A percentile compares a stretch with the other conserved stretches of the same genome.
These are phyloP conservation scores for Diaporthe nobilis DNA, from an alignment of 2,329 filamentous ascomycete genomes.

Conservation along the genomic window DNA sequence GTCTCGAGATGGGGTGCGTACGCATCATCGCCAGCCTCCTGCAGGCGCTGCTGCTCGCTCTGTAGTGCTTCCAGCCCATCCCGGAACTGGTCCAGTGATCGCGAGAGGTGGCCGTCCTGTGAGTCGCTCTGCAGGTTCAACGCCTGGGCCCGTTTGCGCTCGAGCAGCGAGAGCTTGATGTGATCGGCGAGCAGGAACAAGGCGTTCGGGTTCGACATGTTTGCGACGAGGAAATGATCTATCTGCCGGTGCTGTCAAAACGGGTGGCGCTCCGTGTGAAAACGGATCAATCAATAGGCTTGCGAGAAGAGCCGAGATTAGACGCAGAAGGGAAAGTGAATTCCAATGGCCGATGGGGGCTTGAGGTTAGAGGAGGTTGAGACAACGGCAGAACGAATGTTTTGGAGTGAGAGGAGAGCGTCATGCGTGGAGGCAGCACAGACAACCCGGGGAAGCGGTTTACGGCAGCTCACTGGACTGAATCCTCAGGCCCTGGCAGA, in stretches of 20 bases:
- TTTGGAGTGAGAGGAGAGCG: conserved; percentile 18
- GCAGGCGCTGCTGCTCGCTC: conserved; percentile 73
- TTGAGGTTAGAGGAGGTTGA: conserved; percentile 1
- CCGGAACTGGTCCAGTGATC: conserved; percentile 88
- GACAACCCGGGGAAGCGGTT: conserved; percentile 1
- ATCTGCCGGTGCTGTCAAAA: conserved; percentile 7
- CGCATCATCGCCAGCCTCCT: conserved; percentile 75
- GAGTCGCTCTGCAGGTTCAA: conserved; percentile 83
- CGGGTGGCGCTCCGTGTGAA: neutral
- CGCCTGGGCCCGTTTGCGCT: conserved; percentile 87
- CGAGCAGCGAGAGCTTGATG: conserved; percentile 94
- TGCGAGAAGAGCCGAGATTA: neutral
- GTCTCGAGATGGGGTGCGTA: conserved; percentile 54
- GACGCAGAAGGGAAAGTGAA: conserved; percentile 1
- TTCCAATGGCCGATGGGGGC: neutral
- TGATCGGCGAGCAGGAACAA: conserved; percentile 95
- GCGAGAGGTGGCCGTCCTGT: conserved; percentile 90
- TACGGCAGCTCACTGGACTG: neutral
- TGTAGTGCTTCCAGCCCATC: conserved; percentile 82
- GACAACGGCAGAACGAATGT: conserved; percentile 7
- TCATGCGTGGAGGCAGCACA: conserved; percentile 29
- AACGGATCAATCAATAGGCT: conserved; percentile 12
- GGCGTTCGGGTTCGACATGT: conserved; percentile 75
- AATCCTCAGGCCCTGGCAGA: neutral
- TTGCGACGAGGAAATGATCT: neutral